Conservation (phyloP, 306 rosid species). For the Sicyos baderoa region DNA sequence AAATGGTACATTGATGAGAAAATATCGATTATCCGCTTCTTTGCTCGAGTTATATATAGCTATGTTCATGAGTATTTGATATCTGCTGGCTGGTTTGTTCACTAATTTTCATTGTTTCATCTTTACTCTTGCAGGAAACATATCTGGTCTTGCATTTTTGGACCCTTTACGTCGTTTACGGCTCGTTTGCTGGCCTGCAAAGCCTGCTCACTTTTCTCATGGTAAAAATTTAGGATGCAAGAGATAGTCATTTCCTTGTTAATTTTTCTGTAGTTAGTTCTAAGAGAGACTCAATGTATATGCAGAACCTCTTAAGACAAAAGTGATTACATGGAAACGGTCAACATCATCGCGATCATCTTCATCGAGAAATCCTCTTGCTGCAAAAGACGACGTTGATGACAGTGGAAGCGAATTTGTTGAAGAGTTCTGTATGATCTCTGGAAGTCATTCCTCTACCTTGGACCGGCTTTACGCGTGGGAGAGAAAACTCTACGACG, state of each 20-base stretch:
- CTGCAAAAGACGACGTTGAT: constrained; percentile 57
- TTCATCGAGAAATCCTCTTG: constrained; percentile 63
- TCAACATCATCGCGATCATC: constrained; percentile 63
- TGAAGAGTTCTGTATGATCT: constrained; percentile 79
- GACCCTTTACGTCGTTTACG: constrained; percentile 52
- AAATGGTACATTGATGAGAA: constrained; percentile 37
- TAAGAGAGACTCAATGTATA: constrained; percentile 12
- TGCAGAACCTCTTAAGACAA: constrained; percentile 39
- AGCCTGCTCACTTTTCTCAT: constrained; percentile 41
- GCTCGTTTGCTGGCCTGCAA: constrained; percentile 53
- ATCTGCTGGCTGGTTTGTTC: not conserved
- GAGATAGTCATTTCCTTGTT: not conserved
- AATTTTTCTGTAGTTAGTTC: not conserved
- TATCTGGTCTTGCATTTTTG: constrained; percentile 45
- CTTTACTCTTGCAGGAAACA: constrained; percentile 41
- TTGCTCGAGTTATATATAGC: not conserved
- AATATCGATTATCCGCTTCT: too few species aligned
- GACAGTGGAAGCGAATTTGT: constrained; percentile 80
- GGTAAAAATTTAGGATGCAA: constrained; percentile 36
- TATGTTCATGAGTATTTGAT: not conserved
- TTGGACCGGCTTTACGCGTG: constrained; percentile 73
- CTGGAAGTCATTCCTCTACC: constrained; percentile 71
- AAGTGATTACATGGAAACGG: constrained; percentile 83
- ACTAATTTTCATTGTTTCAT: not conserved
- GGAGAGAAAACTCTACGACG: constrained; percentile 88